Base-by-base conservation (phyloP, 2,329 filamentous ascomycete genomes). In the Colletotrichum godetiae region DNA sequence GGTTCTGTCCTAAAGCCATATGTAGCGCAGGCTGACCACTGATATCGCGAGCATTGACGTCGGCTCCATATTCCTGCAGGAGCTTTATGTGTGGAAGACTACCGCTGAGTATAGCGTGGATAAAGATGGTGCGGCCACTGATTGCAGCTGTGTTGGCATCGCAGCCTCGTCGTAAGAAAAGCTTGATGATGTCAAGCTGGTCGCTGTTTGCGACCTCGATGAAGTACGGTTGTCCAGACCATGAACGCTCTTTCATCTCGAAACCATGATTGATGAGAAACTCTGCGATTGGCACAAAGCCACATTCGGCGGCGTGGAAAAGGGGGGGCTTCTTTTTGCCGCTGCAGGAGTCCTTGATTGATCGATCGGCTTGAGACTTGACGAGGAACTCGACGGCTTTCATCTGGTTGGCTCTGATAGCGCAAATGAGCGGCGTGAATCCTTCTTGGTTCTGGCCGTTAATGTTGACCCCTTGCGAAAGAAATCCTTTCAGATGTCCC, bases 391-490 rank as follows among this genome's bases (percentile, higher is more conserved):
- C 74, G 15, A 81, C 80, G 0, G 81, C 80, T 0, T 80, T 77
- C 13, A 75, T 74, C n/a, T 82, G 78, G 52, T 82, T 77, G 0
- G 77, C 77, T 0, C 79, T n/a, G 3, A 83, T 78, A 7, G 82
- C 82, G 10, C 82, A 82, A 35, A 80, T 78, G 12, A 84, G 73
- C 1, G 82, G 77, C 0, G 79, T 81, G 37, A 82, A 78, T 1
- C 82, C 79, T 6, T 82, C 75, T 2, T 81, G 82, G 35, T 84
- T 80, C n/a, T 78, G 77, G 4, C 82, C 82, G 65, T 83, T 80
- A 33, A 83, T 78, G 49, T 81, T 82, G 46, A 80, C 81, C 7
- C 82, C 82, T 58, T 83, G 79, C 3, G 76, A 72, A 11, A 84
- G 72, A 22, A 84, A 76, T 0, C 79, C 80, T 1, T 76, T 78